Evolutionary conservation across 2,329 filamentous ascomycete species (phyloP), one percentile per base, ranked within the genome.

Genomic region (Penicillium sp.): DNA sequence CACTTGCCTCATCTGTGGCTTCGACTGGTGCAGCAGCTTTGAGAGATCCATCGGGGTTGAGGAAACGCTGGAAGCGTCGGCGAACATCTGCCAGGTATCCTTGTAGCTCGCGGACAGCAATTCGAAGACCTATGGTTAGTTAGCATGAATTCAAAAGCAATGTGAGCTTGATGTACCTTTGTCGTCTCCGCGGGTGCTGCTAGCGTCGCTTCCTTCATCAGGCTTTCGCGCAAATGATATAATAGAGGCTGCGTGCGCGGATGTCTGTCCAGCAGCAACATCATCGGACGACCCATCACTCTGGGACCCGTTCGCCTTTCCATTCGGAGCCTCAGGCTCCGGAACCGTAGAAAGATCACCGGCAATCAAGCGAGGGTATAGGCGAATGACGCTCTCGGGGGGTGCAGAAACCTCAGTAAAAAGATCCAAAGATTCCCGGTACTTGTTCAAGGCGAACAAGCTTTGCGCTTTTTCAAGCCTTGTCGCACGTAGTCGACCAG

Each of bases 371-470:
- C 82, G 87, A 2, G 94, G 94, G 65, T 92, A 99, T 10, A 97
- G 76, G 40, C 85, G 85, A 60, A 99, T 86, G 3, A 97, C 94
- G 50, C 90, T 83, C 70, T 95, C 91, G 0, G 94, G 93, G 0
- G 94, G 91, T 0, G 94, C 92, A 65, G 91, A 87, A 2, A 97
- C 91, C 53, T 94, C 89, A 4, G 90, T 90, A 75, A 97, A 97
- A 2, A 99, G 77, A 65, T 97, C 92, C 77, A 99, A 83, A 1
- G 93, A 88, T 49, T 92, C 87, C 39, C 88, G 84, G 69, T 92
- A 99, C 70, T 89, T 95, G 65, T 87, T 89, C 64, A 90, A 81
- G 57, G 87, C 86, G 68, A 99, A 99, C 5, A 97, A 78, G 15
- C 81, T 78, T 71, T 96, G 91, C 0, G 93, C 94, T 72, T 99